Evolutionary conservation across 1,139 yeast genomes (phyloP), one percentile per base, ranked within the genome.

Genomic region (Eremothecium coryli): DNA sequence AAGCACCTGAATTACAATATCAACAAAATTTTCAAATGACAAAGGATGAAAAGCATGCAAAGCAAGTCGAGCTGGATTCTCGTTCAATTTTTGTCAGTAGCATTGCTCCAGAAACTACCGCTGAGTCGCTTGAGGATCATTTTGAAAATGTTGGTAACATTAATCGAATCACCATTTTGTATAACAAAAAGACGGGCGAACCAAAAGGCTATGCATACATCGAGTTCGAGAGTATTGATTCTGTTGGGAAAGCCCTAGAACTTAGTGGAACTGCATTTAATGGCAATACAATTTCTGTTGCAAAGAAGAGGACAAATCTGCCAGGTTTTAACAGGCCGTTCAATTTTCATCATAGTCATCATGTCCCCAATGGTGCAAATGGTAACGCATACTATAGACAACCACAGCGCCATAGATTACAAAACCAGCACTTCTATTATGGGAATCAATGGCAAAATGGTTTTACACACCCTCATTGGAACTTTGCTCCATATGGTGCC

Each of bases 51-150:
- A 36, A 32, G 16, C 31, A 31, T 11, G 27, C 66, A 23, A 61
- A 60, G 31, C 73, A 67, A 36, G 61, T 62, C 23, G 64, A 64
- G 20, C 64, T 75, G 17, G 97, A 88, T 56, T 70, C 84, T 3
- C 70, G 93, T 40, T 81, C 94, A 2, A 70, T 88, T 17, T 88
- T 81, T 56, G 84, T 88, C 14, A 94, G 95, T 13, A 85, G 85
- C 51, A 93, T 88, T 16, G 93, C 84, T 50, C 79, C 78, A 49
- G 79, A 73, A 9, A 63, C 88, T 3, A 73, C 88, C 3, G 94
- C 95, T 7, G 76, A 78, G 42, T 90, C 82, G 49, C 65, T 88
- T 26, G 93, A 85, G 54, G 76, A 78, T 36, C 82, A 79, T 46
- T 85, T 88, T 58, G 70, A 74, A 33, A 59, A 71, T 7, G 77